phyloP scores from a whole-genome alignment of 768 basidiomycete species.

The Cyclocybe cylindracea region DNA sequence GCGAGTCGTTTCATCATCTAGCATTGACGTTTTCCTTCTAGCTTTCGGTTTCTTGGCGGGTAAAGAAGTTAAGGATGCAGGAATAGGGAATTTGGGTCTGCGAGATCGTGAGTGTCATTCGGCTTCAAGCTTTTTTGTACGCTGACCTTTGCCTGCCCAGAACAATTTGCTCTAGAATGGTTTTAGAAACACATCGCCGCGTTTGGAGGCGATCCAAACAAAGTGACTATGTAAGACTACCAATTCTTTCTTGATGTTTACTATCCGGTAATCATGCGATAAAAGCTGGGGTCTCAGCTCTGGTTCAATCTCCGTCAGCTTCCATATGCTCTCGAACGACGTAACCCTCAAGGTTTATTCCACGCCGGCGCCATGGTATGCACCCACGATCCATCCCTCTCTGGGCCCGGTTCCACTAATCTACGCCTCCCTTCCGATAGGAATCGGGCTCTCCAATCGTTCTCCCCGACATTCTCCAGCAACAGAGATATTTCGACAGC shows the following conservation, averaged over 20 bases:
- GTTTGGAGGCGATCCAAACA: constrained; percentile 54
- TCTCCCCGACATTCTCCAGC: constrained; percentile 7
- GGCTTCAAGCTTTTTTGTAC: neutral
- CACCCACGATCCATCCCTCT: neutral
- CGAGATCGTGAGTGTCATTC: constrained; percentile 43
- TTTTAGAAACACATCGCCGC: constrained; percentile 49
- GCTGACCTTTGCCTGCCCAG: constrained; percentile 17
- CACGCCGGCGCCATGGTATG: constrained; percentile 33
- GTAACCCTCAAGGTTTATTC: constrained; percentile 31
- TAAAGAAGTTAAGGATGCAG: constrained; percentile 35
- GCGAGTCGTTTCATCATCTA: too few relatives aligned
- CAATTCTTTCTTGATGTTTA: neutral
- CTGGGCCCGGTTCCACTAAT: neutral
- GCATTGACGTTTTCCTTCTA: neutral
- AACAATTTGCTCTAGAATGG: constrained; percentile 52
- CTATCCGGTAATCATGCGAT: neutral
- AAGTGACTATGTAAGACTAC: constrained; percentile 40
- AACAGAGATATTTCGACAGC: constrained; percentile 25
- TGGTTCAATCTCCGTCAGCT: constrained; percentile 41
- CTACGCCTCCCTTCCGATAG: constrained; percentile 2
- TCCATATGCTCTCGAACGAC: constrained; percentile 31
- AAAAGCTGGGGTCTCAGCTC: constrained; percentile 42
- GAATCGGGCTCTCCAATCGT: constrained; percentile 17
- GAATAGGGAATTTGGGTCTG: constrained; percentile 49
- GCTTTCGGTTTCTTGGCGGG: constrained; percentile 44